Conservation (phyloP, 2,329 filamentous ascomycete genomes). For the Trichophyton rubrum region DNA sequence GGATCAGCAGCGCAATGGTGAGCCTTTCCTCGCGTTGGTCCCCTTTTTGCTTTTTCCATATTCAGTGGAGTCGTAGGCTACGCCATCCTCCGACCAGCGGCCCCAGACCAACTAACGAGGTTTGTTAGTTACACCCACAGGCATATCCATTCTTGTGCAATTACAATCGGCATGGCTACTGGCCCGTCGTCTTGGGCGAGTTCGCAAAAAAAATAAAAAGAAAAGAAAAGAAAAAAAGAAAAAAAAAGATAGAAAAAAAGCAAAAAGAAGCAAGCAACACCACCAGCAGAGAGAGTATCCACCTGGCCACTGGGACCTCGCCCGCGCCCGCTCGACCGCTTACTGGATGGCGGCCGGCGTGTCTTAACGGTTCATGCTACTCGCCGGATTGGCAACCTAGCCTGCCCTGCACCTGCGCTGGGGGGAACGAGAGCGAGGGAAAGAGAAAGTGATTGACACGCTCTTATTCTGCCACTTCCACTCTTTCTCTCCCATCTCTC, state of each 20-base stretch:
- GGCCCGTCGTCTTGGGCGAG: background rate
- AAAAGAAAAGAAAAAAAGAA: background rate
- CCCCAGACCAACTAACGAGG: conserved; percentile 6
- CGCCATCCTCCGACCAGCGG: conserved; percentile 6
- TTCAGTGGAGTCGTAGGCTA: conserved; percentile 1
- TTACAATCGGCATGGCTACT: conserved; percentile 5
- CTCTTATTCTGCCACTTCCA: background rate
- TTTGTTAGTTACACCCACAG: conserved; percentile 1
- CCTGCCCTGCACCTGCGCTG: background rate
- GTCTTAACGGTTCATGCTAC: conserved; percentile 7
- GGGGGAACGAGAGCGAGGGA: background rate
- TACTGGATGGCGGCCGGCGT: background rate
- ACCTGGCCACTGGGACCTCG: conserved; percentile 1
- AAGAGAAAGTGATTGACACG: background rate
- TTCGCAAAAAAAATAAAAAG: background rate
- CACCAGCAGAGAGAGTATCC: background rate
- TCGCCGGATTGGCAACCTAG: conserved; percentile 3
- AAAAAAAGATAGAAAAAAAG: background rate
- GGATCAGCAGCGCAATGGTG: conserved; percentile 1
- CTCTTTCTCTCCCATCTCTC: conserved; percentile 7
- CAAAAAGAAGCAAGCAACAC: background rate
- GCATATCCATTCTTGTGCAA: conserved; percentile 4
- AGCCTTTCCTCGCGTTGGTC: conserved; percentile 1
- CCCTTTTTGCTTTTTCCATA: background rate
- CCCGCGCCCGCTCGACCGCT: background rate